A percentile compares a stretch with the other conserved stretches of the same genome.
phyloP scores from a whole-genome alignment of 1,284 basidiomycete genomes.

The Trichosporon sp. region DNA sequence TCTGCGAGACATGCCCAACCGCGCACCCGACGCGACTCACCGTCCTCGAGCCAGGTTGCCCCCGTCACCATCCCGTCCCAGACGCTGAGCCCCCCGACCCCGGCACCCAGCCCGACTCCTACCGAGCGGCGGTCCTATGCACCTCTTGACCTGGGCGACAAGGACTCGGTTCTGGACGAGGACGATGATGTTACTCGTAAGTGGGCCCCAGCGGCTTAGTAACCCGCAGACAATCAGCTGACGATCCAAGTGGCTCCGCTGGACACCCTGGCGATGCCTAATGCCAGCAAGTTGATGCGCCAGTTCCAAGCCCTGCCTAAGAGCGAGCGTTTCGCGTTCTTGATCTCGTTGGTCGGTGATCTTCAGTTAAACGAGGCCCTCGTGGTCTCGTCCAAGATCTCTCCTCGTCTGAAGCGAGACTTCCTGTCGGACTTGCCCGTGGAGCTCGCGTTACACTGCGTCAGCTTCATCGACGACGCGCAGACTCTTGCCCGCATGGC shows the following conservation, averaged over 20 bases:
- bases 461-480: slow-evolving; percentile 81
- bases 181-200: neutral
- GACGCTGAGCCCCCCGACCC: slow-evolving; percentile 32
- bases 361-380: slow-evolving; percentile 76
- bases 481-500: slow-evolving; percentile 71
- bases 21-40: neutral
- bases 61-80: slow-evolving; percentile 34
- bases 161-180: slow-evolving; percentile 12
- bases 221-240: neutral
- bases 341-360: slow-evolving; percentile 66
- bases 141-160: slow-evolving; percentile 18
- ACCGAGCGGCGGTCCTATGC: slow-evolving; percentile 30
- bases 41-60: slow-evolving; percentile 18
- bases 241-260: neutral
- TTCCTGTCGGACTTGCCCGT: slow-evolving; percentile 79
- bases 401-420: slow-evolving; percentile 81
- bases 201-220: neutral
- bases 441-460: slow-evolving; percentile 79
- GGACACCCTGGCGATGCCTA: slow-evolving; percentile 12
- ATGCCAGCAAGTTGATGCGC: slow-evolving; percentile 30
- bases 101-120: slow-evolving; percentile 32
- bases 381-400: slow-evolving; percentile 72
- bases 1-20: slow-evolving; percentile 1
- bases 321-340: slow-evolving; percentile 63
- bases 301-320: slow-evolving; percentile 38